Percentiles rank a stretch among this genome's conserved stretches.
Evolutionary conservation across 1,284 basidiomycete genomes (phyloP).

Genomic region (Spongiforma sp.): DNA sequence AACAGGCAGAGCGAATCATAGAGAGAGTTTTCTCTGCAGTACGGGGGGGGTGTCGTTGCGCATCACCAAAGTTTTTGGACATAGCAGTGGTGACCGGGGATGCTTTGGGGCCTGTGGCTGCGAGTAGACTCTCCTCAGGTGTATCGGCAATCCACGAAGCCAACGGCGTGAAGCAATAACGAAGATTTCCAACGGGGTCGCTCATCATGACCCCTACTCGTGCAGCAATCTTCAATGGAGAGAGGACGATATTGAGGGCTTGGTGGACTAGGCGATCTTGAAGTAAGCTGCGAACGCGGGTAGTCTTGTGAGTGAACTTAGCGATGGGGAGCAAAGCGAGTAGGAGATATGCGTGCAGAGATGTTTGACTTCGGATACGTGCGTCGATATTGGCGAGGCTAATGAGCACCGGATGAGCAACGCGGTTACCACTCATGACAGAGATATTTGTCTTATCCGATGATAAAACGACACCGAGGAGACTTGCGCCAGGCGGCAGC

Average conservation of each 20-base stretch:
- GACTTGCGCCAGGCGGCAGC: not conserved
- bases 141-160: slow-evolving; percentile 12
- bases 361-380: slow-evolving; percentile 34
- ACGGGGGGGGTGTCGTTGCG: not conserved
- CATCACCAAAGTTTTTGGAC: slow-evolving; percentile 7
- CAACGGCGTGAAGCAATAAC: slow-evolving; percentile 10
- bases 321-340: slow-evolving; percentile 37
- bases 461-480: not conserved
- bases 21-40: slow-evolving; percentile 2
- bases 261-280: slow-evolving; percentile 2
- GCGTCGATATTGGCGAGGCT: slow-evolving; percentile 34
- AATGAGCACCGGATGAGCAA: slow-evolving; percentile 40
- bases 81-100: slow-evolving; percentile 3
- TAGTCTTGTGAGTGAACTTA: slow-evolving; percentile 24
- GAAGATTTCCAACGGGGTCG: slow-evolving; percentile 28
- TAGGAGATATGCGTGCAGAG: slow-evolving; percentile 33
- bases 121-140: slow-evolving; percentile 2
- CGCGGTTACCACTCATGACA: slow-evolving; percentile 29
- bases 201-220: slow-evolving; percentile 33
- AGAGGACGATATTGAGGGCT: slow-evolving; percentile 33
- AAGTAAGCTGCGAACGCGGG: not conserved
- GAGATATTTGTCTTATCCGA: no score
- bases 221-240: slow-evolving; percentile 37
- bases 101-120: not conserved
- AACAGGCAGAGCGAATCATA: not conserved